These are phyloP conservation scores for Cordyceps cateniannulata DNA, from an alignment of 2,329 filamentous ascomycete genomes.

Conservation along the genomic window DNA sequence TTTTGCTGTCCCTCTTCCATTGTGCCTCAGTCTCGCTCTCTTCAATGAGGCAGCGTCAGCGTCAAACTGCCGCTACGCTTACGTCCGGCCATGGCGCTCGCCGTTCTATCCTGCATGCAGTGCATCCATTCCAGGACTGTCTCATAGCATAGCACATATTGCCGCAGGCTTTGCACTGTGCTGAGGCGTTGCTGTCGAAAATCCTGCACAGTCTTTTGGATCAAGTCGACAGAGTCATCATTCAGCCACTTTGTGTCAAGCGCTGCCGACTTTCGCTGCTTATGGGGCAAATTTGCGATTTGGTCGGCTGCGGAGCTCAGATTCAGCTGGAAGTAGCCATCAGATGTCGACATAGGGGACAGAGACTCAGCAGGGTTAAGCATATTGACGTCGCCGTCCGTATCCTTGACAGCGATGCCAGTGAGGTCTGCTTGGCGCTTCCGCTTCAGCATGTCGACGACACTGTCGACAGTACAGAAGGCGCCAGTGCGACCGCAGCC, in stretches of 20 bases:
- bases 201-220: slow-evolving; percentile 83
- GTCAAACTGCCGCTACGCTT: slow-evolving; percentile 18
- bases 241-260: slow-evolving; percentile 59
- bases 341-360: slow-evolving; percentile 21
- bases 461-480: slow-evolving; percentile 93
- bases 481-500: slow-evolving; percentile 94
- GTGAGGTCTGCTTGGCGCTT: slow-evolving; percentile 46
- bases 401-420: slow-evolving; percentile 17
- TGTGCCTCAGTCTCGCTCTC: background rate
- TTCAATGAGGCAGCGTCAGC: slow-evolving; percentile 4
- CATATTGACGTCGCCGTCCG: slow-evolving; percentile 44
- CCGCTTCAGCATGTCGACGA: slow-evolving; percentile 94
- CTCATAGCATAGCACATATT: slow-evolving; percentile 96
- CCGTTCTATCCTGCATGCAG: slow-evolving; percentile 35
- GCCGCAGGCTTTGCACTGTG: slow-evolving; percentile 92
- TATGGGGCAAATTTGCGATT: slow-evolving; percentile 2
- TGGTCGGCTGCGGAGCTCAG: background rate
- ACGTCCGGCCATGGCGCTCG: slow-evolving; percentile 12
- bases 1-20: background rate
- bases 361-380: slow-evolving; percentile 22
- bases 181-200: slow-evolving; percentile 83
- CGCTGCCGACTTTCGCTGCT: background rate
- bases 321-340: slow-evolving; percentile 11
- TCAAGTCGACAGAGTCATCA: slow-evolving; percentile 66
- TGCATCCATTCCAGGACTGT: slow-evolving; percentile 82